Conservation (phyloP, 176 grass and related monocot species). For the Miscanthus lutarioriparius region DNA sequence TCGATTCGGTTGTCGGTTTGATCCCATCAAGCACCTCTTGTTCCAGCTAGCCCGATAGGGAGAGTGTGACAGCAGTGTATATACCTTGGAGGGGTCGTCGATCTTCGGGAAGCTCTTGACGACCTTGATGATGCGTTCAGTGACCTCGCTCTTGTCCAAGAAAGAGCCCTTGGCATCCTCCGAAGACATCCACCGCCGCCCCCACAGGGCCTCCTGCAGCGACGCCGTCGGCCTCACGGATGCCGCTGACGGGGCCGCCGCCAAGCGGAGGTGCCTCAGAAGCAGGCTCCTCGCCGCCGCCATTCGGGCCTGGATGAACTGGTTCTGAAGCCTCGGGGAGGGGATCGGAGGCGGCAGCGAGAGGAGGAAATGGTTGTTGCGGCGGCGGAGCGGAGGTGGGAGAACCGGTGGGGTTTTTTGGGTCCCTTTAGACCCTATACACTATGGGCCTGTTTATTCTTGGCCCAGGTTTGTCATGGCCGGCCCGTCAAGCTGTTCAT, state of each 20-base stretch:
- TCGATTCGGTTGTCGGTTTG: background rate
- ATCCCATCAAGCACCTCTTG: background rate
- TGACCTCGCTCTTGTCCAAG: constrained; percentile 57
- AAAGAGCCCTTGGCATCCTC: constrained; percentile 59
- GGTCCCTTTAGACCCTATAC: background rate
- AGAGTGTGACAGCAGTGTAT: no score
- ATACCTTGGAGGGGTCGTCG: constrained; percentile 52
- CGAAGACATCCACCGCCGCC: constrained; percentile 51
- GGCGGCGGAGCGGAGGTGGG: background rate
- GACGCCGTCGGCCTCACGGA: constrained; percentile 37
- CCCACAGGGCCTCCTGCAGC: constrained; percentile 36
- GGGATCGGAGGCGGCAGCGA: constrained; percentile 1
- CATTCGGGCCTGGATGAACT: background rate
- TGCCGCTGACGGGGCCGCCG: constrained; percentile 1
- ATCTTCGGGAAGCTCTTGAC: constrained; percentile 57
- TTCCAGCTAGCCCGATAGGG: background rate
- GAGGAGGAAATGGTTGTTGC: background rate
- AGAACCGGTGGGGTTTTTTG: background rate
- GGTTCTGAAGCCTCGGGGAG: background rate
- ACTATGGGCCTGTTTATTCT: background rate
- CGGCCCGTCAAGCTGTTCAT: background rate
- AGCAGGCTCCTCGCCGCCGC: constrained; percentile 47
- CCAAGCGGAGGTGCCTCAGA: constrained; percentile 55
- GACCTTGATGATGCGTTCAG: constrained; percentile 57
- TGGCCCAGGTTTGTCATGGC: background rate